Base-by-base conservation (phyloP, 192 early-diverging fungal species). In the Geranomyces variabilis region DNA sequence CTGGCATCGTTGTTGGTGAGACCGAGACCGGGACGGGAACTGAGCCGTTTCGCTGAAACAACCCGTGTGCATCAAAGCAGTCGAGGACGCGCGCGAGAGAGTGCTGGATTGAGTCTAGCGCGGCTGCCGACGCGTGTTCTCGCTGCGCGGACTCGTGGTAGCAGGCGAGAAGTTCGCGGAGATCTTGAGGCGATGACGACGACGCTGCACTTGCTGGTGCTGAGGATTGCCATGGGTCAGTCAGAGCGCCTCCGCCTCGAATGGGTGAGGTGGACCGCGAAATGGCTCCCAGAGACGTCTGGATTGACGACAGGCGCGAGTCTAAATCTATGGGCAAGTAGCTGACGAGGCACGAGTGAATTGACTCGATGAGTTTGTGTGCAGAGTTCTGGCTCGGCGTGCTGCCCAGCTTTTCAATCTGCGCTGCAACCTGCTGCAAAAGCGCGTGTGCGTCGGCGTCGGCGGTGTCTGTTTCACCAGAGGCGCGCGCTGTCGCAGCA, bases 241-340 rank as follows among this genome's bases (percentile, higher is more conserved):
- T 8, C 19, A 8, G 6, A 24, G 15, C n/a, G 21, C 13, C 15
- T 14, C 19, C 58, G 5, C 34, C 15, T 31, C 63, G 63, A 10
- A 22, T 41, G 6, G 24, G 58, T 5, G 66, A 44, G 10, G 30
- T 51, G 60, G 69, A 33, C 9, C 60, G 59, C 13, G 59, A 61
- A 28, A 51, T n/a, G 47, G 47, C n/a, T 14, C 36, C 15, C 53
- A 74, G 49, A 45, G 48, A 17, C 15, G 48, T 19, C 55, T 74
- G 71, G 47, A 74, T 66, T 19, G 63, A 22, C 17, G 63, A 47
- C 0, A 74, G 64, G 8, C 57, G 48, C 19, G 71, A 29, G 47
- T 65, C 64, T 21, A 74, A 64, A 30, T 74, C 71, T 22, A 66
- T 66, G 15, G 71, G 71, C 15, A 74, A 63, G 45, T 74, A 74